Conservation (phyloP, 352 stramenopile genomes). For the Plasmopara halstedii region DNA sequence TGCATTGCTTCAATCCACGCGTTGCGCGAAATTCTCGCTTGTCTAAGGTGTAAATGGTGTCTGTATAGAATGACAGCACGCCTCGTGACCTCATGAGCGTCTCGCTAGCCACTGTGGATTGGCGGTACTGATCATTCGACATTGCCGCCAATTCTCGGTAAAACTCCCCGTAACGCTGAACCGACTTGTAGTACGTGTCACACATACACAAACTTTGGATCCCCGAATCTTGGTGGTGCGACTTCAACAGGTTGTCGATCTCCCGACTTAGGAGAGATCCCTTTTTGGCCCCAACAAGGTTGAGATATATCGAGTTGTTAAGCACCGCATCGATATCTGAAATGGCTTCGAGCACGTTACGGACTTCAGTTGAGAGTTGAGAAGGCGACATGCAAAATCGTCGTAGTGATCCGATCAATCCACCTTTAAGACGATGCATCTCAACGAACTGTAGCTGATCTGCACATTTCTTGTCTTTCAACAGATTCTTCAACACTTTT, state of each 20-base stretch:
- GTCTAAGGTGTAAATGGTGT: conserved; percentile 77
- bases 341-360: conserved; percentile 63
- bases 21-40: conserved; percentile 67
- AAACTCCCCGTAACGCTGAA: conserved; percentile 63
- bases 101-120: conserved; percentile 67
- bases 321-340: conserved; percentile 66
- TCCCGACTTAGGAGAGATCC: conserved; percentile 46
- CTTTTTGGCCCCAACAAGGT: conserved; percentile 47
- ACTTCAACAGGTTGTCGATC: conserved; percentile 47
- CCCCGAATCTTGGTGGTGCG: conserved; percentile 27
- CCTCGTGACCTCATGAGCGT: conserved; percentile 63
- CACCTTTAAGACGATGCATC: conserved; percentile 56
- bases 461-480: conserved; percentile 34
- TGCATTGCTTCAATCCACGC: conserved; percentile 59
- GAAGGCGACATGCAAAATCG: conserved; percentile 47
- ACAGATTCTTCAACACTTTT: conserved; percentile 50
- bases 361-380: conserved; percentile 60
- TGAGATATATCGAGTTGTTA: conserved; percentile 43
- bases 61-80: conserved; percentile 74
- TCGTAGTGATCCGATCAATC: conserved; percentile 51
- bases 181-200: conserved; percentile 55
- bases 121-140: conserved; percentile 24
- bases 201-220: conserved; percentile 56
- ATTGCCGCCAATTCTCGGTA: conserved; percentile 43
- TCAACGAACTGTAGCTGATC: conserved; percentile 60